phyloP scores from a whole-genome alignment of 2,329 filamentous ascomycete genomes.

The Botryosphaeria agaves region DNA sequence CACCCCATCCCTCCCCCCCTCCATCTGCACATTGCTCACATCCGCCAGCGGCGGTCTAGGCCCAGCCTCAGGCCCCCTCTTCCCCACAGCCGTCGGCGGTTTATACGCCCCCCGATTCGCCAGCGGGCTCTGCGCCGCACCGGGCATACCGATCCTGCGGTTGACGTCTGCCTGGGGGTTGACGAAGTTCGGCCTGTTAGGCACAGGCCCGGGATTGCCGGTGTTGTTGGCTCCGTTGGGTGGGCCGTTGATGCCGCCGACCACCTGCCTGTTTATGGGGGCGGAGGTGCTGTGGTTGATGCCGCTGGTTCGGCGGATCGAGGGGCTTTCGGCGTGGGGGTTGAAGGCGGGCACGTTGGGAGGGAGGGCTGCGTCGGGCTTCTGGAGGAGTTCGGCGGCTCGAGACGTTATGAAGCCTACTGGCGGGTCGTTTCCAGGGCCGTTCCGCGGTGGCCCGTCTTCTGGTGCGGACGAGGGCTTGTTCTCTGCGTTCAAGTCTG shows the following conservation, averaged over 20 bases:
- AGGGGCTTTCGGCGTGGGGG: constrained; percentile 40
- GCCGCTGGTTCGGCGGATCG: constrained; percentile 75
- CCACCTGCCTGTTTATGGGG: constrained; percentile 38
- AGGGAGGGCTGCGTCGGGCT: constrained; percentile 13
- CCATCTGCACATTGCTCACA: constrained; percentile 24
- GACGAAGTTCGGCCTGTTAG: constrained; percentile 24
- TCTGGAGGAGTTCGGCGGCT: constrained; percentile 22
- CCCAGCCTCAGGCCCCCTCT: constrained; percentile 13
- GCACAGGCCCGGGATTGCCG: too few relatives aligned
- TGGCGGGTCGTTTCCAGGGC: constrained; percentile 10
- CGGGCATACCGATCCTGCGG: constrained; percentile 32
- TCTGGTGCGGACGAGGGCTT: constrained; percentile 12
- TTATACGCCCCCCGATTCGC: constrained; percentile 27
- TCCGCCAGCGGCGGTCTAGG: constrained; percentile 22
- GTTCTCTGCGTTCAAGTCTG: constrained; percentile 4
- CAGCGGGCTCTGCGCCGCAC: constrained; percentile 22
- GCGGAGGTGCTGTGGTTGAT: constrained; percentile 67
- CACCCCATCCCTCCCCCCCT: constrained; percentile 13
- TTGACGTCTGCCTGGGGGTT: constrained; percentile 29
- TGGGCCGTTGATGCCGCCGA: constrained; percentile 3
- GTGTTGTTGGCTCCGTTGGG: constrained; percentile 1
- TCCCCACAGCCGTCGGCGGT: constrained; percentile 19
- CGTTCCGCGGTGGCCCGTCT: constrained; percentile 9
- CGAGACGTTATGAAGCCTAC: constrained; percentile 29
- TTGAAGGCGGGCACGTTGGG: constrained; percentile 23